Base-by-base conservation (phyloP, 2,329 filamentous ascomycete species). In the Xylaria sp. region DNA sequence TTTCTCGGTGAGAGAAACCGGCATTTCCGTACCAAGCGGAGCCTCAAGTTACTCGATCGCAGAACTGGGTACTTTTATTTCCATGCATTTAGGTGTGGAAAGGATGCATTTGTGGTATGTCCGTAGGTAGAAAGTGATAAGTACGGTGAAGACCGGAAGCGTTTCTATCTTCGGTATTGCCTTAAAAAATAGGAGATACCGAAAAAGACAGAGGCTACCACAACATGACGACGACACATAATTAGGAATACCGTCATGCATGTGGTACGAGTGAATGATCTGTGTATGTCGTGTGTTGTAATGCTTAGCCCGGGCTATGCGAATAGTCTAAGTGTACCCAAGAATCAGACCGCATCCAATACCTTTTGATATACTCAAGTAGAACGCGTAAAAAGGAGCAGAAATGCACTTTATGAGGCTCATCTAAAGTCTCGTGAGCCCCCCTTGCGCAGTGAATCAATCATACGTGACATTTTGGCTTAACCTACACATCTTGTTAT, bases 1-100 rank as follows among this genome's bases (percentile, higher is more conserved):
- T 10, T 39, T 60, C 51, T 60, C 57, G 57, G 57, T 60, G 31
- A 47, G 45, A 13, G n/a, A 22, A 59, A 50, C 22, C 56, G 44
- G 31, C 47, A 31, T n/a, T 20, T 6, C 45, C 45, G 45, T 31
- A 22, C 20, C 10, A 25, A 60, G 45, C 13, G 15, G 45, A 51
- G 25, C 31, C 45, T 22, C 5, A 10, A 42, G 15, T 25, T 33
- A 42, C 54, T 33, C 25, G 29, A 17, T 15, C 20, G 20, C n/a
- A 20, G 42, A 39, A 20, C 13, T 13, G 20, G 20, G 20, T 20
- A 9, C 7, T 3, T 45, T 45, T 45, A 7, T 13, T 39, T 39
- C n/a, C n/a, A n/a, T n/a, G n/a, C 5, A 5, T 15, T 38, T 15
- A 15, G 17, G 20, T 10, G 42, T 45, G 15, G 38, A 17, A 42